Evolutionary conservation across 2,329 filamentous ascomycete genomes (phyloP).

Genomic region (Balansia obtecta): DNA sequence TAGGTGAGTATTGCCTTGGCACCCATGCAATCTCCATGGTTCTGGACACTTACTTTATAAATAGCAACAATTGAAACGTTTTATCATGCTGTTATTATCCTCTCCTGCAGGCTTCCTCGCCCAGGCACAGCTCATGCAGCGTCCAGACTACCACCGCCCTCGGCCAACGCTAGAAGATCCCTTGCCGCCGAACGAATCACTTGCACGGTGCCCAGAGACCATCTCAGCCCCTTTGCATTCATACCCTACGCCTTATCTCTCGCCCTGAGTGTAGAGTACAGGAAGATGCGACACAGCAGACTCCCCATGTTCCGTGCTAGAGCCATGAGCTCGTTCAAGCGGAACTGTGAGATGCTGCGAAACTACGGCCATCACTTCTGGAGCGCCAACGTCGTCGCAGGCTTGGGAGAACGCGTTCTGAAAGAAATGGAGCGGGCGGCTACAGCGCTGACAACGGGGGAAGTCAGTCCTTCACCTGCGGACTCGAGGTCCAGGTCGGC

Average conservation of each 20-base stretch:
- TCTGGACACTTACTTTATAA: neutral
- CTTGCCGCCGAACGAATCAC: constrained; percentile 46
- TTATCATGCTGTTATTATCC: constrained; percentile 51
- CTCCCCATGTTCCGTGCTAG: constrained; percentile 45
- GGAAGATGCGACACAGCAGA: constrained; percentile 50
- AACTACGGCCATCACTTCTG: constrained; percentile 45
- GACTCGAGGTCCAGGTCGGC: constrained; percentile 11
- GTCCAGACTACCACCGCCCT: constrained; percentile 31
- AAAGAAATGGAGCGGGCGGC: constrained; percentile 44
- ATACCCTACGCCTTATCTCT: constrained; percentile 50
- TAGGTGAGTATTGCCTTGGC: constrained; percentile 26
- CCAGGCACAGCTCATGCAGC: constrained; percentile 26
- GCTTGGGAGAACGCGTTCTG: constrained; percentile 41
- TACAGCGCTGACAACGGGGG: constrained; percentile 28
- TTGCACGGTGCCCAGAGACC: constrained; percentile 38
- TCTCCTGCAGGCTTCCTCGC: constrained; percentile 44
- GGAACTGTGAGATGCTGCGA: constrained; percentile 39
- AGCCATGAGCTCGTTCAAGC: constrained; percentile 41
- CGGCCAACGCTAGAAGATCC: constrained; percentile 43
- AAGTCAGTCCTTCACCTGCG: constrained; percentile 16
- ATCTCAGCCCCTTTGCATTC: constrained; percentile 41
- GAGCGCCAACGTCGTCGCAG: constrained; percentile 41
- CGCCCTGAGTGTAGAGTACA: constrained; percentile 48
- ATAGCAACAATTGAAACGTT: constrained; percentile 48
- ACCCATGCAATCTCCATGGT: neutral